phyloP scores from a whole-genome alignment of 805 yeast species.

The Komagataella ulmi region DNA sequence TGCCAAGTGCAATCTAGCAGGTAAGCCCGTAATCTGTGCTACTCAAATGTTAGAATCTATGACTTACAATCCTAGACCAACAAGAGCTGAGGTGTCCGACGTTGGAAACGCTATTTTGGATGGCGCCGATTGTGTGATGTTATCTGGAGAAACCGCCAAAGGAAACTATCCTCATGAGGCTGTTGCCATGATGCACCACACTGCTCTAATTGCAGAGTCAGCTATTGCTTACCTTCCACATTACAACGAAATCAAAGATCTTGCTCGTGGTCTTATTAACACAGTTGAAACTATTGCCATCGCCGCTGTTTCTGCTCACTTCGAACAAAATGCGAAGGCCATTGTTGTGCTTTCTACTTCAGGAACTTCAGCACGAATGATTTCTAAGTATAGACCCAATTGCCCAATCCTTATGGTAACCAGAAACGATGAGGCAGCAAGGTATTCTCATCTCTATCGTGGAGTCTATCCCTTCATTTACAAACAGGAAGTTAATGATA shows the following conservation, averaged over 20 bases:
- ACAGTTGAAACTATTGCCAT: slow-evolving; percentile 95
- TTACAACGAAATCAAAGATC: slow-evolving; percentile 78
- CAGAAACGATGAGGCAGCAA: slow-evolving; percentile 86
- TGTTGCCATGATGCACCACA: slow-evolving; percentile 97
- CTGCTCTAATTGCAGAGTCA: slow-evolving; percentile 91
- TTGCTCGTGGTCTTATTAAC: slow-evolving; percentile 79
- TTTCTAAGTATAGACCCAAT: slow-evolving; percentile 95
- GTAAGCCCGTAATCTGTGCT: slow-evolving; percentile 99
- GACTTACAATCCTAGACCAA: slow-evolving; percentile 99
- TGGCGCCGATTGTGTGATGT: slow-evolving; percentile 99
- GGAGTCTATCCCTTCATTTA: slow-evolving; percentile 97
- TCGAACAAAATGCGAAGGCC: slow-evolving; percentile 94
- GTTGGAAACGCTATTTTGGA: slow-evolving; percentile 98
- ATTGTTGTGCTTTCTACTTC: slow-evolving; percentile 91
- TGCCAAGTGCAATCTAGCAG: slow-evolving; percentile 98
- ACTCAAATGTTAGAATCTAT: slow-evolving; percentile 99
- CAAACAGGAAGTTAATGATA: slow-evolving; percentile 45
- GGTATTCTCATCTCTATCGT: slow-evolving; percentile 92
- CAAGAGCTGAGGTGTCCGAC: slow-evolving; percentile 98
- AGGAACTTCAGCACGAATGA: slow-evolving; percentile 90
- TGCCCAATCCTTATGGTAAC: slow-evolving; percentile 97
- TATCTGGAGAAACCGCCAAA: slow-evolving; percentile 99
- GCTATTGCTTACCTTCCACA: slow-evolving; percentile 78
- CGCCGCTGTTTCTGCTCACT: slow-evolving; percentile 92
- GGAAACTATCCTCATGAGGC: slow-evolving; percentile 98